Base-by-base conservation (phyloP, 2,329 filamentous ascomycete genomes). In the Botryotinia convoluta region DNA sequence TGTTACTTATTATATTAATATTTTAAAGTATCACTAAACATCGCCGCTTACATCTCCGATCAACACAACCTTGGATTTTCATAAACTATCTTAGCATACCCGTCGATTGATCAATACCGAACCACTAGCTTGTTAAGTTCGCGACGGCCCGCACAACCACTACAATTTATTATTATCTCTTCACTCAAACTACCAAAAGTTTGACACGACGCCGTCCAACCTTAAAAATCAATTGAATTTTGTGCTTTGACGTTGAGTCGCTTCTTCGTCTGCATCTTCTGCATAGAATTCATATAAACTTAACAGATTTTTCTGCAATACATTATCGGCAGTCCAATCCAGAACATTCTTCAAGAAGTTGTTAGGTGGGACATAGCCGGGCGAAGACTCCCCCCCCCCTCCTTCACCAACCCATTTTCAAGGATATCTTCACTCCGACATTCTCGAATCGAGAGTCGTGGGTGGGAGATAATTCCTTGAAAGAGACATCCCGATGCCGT, bases 341-440 rank as follows among this genome's bases (percentile, higher is more conserved):
- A 29, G 59, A 54, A 65, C 45, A 44, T 42, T 42, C n/a, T 57
- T 72, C 16, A 67, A 51, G 22, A 72, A 39, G 45, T 65, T 72
- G 42, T 67, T 61, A 72, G 29, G 60, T 65, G 37, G 62, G 42
- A 60, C 48, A 44, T 26, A 22, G 26, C 29, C 54, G 65, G 71
- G 65, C 65, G 64, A 71, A 37, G 71, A 54, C 60, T 64, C 61
- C 44, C 72, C 74, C 74, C 39, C 70, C 67, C 74, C 74, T n/a
- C n/a, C 69, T 75, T 71, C 73, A 72, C 29, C 72, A 73, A 75
- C 70, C 73, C 61, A 74, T 70, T 74, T 64, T 73, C 45, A 76
- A 76, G 79, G 78, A 74, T 79, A 78, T 80, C 79, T 79, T 78
- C 75, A 71, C 79, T 78, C 76, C 77, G 78, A 77, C 78, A 79